A percentile compares a stretch with the other conserved stretches of the same genome.
Conservation (phyloP, 495 filamentous ascomycete species). For the Penicillium dipodomyicola region DNA sequence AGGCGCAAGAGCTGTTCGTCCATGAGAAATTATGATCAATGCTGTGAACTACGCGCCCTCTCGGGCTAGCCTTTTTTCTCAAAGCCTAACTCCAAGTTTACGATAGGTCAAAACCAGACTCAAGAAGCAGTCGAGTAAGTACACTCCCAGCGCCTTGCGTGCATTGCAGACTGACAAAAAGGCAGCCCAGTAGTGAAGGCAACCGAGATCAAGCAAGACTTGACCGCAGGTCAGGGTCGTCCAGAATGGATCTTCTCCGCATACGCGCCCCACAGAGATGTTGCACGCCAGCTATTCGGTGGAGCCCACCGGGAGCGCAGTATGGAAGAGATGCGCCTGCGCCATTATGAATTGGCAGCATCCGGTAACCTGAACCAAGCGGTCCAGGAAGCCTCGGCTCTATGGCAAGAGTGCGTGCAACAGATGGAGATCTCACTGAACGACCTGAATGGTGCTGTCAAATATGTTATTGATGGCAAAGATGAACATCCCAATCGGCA, state of each 20-base stretch:
- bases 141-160: background rate
- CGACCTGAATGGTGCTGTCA: slow-evolving; percentile 68
- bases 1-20: background rate
- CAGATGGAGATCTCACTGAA: slow-evolving; percentile 66
- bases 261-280: slow-evolving; percentile 70
- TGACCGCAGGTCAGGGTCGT: slow-evolving; percentile 56
- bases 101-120: slow-evolving; percentile 12
- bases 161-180: slow-evolving; percentile 17
- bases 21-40: background rate
- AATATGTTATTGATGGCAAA: slow-evolving; percentile 64
- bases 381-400: slow-evolving; percentile 59
- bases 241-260: slow-evolving; percentile 82
- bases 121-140: slow-evolving; percentile 34
- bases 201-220: slow-evolving; percentile 58
- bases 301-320: slow-evolving; percentile 76
- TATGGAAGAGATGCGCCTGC: slow-evolving; percentile 74
- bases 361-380: slow-evolving; percentile 62
- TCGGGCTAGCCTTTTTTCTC: background rate
- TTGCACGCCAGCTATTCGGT: slow-evolving; percentile 77
- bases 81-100: slow-evolving; percentile 1
- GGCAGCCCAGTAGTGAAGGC: slow-evolving; percentile 51
- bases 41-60: background rate
- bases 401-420: slow-evolving; percentile 58
- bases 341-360: slow-evolving; percentile 58
- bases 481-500: slow-evolving; percentile 78